Evolutionary conservation across 495 filamentous ascomycete species (phyloP), one percentile per base, ranked within the genome.

Genomic region (Amniculicola lignicola): DNA sequence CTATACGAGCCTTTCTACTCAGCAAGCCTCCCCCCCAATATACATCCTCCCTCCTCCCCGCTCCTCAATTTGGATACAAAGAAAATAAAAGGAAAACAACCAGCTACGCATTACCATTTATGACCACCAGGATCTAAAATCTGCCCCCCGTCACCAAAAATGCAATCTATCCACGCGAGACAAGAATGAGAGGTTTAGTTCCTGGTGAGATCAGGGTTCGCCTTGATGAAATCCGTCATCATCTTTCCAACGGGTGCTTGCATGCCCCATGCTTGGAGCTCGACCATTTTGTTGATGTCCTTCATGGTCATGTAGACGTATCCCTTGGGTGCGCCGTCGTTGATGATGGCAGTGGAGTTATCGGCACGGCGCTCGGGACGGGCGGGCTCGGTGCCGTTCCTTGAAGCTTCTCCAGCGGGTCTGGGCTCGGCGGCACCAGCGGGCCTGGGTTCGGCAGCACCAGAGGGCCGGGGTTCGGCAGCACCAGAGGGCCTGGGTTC

Each of bases 151-250:
- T n/a, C n/a, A n/a, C n/a, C n/a, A n/a, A n/a, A n/a, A 35, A 35
- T 7, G 29, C n/a, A 35, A n/a, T 35, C 7, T 35, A 35, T 35
- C 29, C 29, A 35, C 7, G 29, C n/a, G 7, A 35, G 29, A 35
- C 29, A 7, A n/a, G n/a, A n/a, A n/a, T n/a, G n/a, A n/a, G n/a
- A n/a, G n/a, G n/a, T n/a, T n/a, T n/a, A n/a, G n/a, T n/a, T n/a
- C n/a, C n/a, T n/a, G n/a, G n/a, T n/a, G n/a, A n/a, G n/a, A n/a
- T n/a, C n/a, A n/a, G n/a, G n/a, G 33, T 39, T 39, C 19, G 47
- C 50, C 27, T 57, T 51, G 14, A 51, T 46, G 35, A 24, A 57
- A 3, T 57, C 54, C 12, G 19, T 51, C 55, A 59, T 51, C 55
- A 59, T 59, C 23, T 52, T 15, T 4, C 10, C 41, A 23, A 59